Percentiles rank a stretch among this genome's conserved stretches.
These are phyloP conservation scores for Saccharum officinarum DNA, from an alignment of 176 grass and related monocot species.

Conservation along the genomic window DNA sequence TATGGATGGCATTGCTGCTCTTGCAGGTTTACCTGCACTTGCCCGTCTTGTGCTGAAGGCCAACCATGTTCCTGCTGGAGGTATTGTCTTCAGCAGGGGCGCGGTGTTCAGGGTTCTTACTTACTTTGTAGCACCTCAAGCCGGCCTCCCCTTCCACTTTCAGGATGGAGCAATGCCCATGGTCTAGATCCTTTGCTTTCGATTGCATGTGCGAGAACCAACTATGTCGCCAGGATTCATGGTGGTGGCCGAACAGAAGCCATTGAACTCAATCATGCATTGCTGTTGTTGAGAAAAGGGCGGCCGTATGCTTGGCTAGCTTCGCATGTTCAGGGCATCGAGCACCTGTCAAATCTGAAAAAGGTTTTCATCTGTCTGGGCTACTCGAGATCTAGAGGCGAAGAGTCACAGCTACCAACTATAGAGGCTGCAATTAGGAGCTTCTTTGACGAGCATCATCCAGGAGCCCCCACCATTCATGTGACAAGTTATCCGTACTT, in stretches of 20 bases:
- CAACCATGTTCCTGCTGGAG: not conserved
- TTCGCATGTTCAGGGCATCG: not conserved
- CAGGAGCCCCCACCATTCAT: not conserved
- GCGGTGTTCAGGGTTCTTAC: not conserved
- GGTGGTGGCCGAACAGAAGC: not conserved
- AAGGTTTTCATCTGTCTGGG: not conserved
- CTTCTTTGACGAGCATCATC: not conserved
- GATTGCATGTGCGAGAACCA: not conserved
- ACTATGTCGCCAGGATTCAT: not conserved
- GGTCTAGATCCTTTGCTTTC: not conserved
- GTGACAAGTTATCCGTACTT: not conserved
- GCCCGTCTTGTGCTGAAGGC: not conserved
- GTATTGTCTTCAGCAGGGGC: not conserved
- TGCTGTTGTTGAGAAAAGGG: not conserved
- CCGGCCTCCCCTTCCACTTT: not conserved
- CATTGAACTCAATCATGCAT: not conserved
- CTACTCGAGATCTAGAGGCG: not conserved
- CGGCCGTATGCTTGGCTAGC: not conserved
- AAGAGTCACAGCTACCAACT: not conserved
- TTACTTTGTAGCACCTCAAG: not conserved
- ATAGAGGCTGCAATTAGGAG: not conserved
- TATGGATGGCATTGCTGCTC: not conserved
- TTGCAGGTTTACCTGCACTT: not conserved
- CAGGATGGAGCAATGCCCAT: not conserved
- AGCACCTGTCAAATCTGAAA: not conserved